A percentile compares a stretch with the other conserved stretches of the same genome.
These are phyloP conservation scores for Obelidium mucronatum DNA, from an alignment of 192 early-diverging fungal genomes.

Conservation along the genomic window DNA sequence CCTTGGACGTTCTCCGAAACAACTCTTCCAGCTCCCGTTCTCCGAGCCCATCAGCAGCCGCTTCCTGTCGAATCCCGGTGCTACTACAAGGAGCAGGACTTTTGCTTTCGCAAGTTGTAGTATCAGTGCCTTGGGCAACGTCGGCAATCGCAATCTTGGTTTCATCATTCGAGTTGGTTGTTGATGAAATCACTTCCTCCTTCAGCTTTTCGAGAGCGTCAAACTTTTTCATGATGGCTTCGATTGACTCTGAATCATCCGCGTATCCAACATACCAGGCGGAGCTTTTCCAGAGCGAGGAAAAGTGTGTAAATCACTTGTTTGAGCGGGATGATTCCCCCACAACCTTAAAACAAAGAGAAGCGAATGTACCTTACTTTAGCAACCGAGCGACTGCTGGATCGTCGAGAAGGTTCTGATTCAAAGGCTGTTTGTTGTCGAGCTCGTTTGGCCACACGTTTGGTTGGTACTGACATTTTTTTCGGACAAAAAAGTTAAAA, in stretches of 20 bases:
- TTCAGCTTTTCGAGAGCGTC: slow-evolving; percentile 92
- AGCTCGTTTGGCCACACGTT: not conserved
- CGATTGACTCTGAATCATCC: slow-evolving; percentile 95
- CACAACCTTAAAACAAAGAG: too few species aligned
- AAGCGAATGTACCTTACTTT: too few species aligned
- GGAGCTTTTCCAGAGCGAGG: too few species aligned
- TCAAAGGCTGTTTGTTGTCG: not conserved
- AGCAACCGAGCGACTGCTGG: not conserved
- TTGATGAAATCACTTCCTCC: slow-evolving; percentile 68
- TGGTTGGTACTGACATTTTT: not conserved
- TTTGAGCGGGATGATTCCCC: too few species aligned
- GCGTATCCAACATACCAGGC: slow-evolving; percentile 92
- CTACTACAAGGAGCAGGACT: not conserved
- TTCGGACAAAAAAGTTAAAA: not conserved
- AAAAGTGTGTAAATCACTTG: too few species aligned
- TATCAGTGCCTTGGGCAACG: not conserved
- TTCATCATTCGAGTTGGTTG: not conserved
- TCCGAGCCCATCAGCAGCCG: not conserved
- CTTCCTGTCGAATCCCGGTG: slow-evolving; percentile 4
- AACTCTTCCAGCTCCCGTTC: slow-evolving; percentile 54
- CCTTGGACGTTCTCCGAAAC: slow-evolving; percentile 20
- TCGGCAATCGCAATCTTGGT: too few species aligned
- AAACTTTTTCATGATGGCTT: slow-evolving; percentile 98
- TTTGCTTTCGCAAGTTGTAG: not conserved
- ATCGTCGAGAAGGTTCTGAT: not conserved